Evolutionary conservation across 768 basidiomycete genomes (phyloP).

Genomic region (Pleurotus tuber-regium): DNA sequence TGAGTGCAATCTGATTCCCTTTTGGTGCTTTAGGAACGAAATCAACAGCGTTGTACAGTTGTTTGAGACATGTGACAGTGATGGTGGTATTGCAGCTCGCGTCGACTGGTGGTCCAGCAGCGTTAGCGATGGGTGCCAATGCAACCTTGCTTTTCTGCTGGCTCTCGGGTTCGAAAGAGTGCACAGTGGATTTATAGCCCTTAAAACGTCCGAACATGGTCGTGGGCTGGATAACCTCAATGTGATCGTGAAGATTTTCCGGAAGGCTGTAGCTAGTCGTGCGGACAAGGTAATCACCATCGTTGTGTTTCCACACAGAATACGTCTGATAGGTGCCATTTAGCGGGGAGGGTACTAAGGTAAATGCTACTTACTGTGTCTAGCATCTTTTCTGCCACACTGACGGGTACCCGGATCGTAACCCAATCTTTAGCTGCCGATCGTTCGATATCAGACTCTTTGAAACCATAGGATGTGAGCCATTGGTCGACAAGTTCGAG

Average conservation of each 20-base stretch:
- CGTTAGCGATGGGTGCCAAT: constrained; percentile 1
- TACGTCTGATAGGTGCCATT: constrained; percentile 45
- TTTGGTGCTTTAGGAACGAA: constrained; percentile 39
- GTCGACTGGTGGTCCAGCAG: constrained; percentile 39
- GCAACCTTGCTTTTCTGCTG: constrained; percentile 12
- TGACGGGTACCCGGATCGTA: constrained; percentile 53
- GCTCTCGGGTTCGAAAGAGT: constrained; percentile 35
- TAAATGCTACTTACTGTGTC: constrained; percentile 47
- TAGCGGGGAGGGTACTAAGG: neutral
- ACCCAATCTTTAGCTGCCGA: constrained; percentile 75
- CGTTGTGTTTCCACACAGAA: constrained; percentile 54
- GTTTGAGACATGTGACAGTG: constrained; percentile 51
- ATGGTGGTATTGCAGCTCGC: constrained; percentile 47
- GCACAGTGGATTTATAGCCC: constrained; percentile 38
- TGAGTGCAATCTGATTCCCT: constrained; percentile 51
- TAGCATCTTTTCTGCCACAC: constrained; percentile 65
- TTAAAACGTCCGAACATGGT: constrained; percentile 59
- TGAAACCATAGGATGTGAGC: constrained; percentile 56
- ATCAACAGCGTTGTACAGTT: constrained; percentile 52
- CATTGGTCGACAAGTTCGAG: constrained; percentile 56
- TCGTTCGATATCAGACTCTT: constrained; percentile 42
- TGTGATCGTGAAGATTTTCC: constrained; percentile 50
- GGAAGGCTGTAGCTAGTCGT: constrained; percentile 73
- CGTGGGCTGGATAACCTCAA: constrained; percentile 72
- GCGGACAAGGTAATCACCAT: constrained; percentile 55